Conservation (phyloP, 2,329 filamentous ascomycete species). For the Macrophomina pseudophaseolina region DNA sequence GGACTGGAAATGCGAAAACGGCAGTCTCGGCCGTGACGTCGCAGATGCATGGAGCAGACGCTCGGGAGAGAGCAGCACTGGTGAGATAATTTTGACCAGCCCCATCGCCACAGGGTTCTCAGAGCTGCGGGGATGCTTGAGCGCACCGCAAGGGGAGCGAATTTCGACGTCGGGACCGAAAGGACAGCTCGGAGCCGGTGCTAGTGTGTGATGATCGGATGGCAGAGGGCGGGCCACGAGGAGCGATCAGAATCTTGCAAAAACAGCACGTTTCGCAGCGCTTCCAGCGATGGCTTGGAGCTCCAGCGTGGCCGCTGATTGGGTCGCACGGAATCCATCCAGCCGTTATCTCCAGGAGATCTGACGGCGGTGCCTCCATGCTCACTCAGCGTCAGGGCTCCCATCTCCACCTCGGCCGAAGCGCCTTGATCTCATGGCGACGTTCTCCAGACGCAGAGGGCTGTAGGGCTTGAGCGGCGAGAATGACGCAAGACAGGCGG, state of each 20-base stretch:
- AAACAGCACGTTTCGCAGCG: background rate
- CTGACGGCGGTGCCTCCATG: background rate
- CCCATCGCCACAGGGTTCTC: background rate
- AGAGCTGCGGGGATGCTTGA: background rate
- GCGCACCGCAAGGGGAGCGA: background rate
- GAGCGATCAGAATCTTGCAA: background rate
- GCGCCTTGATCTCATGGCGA: background rate
- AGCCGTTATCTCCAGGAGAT: constrained; percentile 18
- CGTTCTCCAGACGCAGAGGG: background rate
- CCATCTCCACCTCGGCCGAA: constrained; percentile 15
- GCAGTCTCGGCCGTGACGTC: constrained; percentile 4
- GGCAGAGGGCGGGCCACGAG: background rate
- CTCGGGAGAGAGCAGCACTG: background rate
- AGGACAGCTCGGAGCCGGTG: background rate
- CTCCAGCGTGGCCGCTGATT: background rate
- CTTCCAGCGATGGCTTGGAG: background rate
- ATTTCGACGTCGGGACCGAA: background rate
- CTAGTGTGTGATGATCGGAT: background rate
- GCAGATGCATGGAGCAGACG: constrained; percentile 10
- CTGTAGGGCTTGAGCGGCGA: background rate
- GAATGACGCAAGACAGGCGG: background rate
- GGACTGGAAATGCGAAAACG: background rate
- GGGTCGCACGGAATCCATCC: background rate
- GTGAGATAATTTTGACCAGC: constrained; percentile 10
- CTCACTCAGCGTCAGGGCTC: constrained; percentile 6